Percentiles rank a stretch among this genome's conserved stretches.
Evolutionary conservation across 1,284 basidiomycete species (phyloP).

Genomic region (Sporisorium iseilematis-ciliati): DNA sequence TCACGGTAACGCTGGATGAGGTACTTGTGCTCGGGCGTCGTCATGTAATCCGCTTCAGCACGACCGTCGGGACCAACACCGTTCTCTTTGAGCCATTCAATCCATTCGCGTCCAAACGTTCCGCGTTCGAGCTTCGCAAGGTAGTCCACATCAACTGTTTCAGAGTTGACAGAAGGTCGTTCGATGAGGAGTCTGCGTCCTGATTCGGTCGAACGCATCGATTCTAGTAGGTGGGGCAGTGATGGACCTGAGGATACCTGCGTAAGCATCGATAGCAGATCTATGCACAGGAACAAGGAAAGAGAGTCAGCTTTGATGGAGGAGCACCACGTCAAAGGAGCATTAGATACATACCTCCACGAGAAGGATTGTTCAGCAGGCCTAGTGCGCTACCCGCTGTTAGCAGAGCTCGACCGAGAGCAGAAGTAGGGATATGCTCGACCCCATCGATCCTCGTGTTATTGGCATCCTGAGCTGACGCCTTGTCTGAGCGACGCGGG

Average conservation of each 20-base stretch:
- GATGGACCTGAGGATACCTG: conserved; percentile 72
- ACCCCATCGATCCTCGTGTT: conserved; percentile 29
- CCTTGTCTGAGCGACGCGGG: conserved; percentile 7
- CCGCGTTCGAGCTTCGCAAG: conserved; percentile 80
- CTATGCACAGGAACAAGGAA: neutral
- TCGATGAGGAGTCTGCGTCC: conserved; percentile 80
- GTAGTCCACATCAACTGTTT: conserved; percentile 79
- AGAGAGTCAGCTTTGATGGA: neutral
- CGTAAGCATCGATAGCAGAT: conserved; percentile 57
- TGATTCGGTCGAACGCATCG: conserved; percentile 79
- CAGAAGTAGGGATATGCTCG: conserved; percentile 32
- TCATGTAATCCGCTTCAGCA: conserved; percentile 79
- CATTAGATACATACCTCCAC: conserved; percentile 79
- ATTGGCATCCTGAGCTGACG: neutral
- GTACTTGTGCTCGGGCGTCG: conserved; percentile 78
- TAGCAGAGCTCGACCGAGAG: conserved; percentile 74
- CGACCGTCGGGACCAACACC: conserved; percentile 95
- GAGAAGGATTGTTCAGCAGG: conserved; percentile 83
- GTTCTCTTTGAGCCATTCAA: conserved; percentile 89
- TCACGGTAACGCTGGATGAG: conserved; percentile 98
- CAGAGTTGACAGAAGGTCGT: conserved; percentile 83
- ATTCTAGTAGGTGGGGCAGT: conserved; percentile 82
- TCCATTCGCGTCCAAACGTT: conserved; percentile 87
- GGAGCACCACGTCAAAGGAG: neutral
- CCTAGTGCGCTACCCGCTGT: conserved; percentile 87